A percentile compares a stretch with the other conserved stretches of the same genome.
phyloP scores from a whole-genome alignment of 139 green algal species.

The Tetradesmus lagerheimii region DNA sequence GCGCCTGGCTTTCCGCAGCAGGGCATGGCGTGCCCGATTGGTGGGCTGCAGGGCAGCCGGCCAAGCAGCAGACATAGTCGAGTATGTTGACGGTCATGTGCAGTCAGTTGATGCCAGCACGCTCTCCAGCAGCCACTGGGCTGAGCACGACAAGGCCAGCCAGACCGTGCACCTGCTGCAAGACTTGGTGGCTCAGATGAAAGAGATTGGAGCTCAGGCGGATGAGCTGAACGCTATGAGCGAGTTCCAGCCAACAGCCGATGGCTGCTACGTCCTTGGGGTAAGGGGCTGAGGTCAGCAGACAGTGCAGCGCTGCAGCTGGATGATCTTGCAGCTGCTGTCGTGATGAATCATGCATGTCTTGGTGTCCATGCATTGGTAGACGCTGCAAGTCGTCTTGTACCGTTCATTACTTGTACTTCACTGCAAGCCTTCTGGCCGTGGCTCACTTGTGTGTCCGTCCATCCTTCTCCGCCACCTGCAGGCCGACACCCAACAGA shows the following conservation, averaged over 20 bases:
- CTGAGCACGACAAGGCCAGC: neutral
- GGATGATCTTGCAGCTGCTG: neutral
- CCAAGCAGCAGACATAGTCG: neutral
- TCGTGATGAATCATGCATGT: neutral
- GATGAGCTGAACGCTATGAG: neutral
- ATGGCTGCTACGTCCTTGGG: neutral
- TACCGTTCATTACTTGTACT: no score
- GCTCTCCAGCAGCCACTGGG: neutral
- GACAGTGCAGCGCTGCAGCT: neutral
- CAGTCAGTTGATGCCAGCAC: neutral
- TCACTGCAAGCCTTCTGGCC: neutral
- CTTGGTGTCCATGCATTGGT: neutral
- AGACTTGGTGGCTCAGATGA: neutral
- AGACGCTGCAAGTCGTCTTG: no score
- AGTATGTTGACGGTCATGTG: neutral
- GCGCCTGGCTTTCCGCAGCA: neutral
- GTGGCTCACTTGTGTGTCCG: neutral
- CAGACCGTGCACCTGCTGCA: neutral
- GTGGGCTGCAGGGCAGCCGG: neutral
- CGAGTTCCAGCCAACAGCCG: neutral
- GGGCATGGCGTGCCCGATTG: neutral
- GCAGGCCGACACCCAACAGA: neutral
- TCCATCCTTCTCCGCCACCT: neutral
- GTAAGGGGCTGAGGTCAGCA: neutral
- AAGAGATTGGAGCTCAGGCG: neutral